phyloP scores from a whole-genome alignment of 192 early-diverging fungal genomes.

The Backusella psychrophila region DNA sequence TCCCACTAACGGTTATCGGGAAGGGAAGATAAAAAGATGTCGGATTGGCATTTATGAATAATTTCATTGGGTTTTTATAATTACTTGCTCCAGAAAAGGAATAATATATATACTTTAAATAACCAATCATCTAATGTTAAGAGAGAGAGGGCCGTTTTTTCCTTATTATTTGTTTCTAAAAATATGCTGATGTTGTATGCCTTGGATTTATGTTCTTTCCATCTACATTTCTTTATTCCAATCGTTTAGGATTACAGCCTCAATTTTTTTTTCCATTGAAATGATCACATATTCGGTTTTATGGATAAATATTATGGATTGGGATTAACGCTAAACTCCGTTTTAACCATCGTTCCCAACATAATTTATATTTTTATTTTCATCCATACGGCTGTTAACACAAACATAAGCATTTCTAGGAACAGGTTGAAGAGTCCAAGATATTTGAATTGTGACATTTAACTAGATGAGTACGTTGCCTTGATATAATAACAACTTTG shows the following conservation, averaged over 20 bases:
- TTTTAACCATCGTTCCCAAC: background rate
- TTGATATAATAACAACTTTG: background rate
- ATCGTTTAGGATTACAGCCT: background rate
- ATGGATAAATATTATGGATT: background rate
- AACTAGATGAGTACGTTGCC: background rate
- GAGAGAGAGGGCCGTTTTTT: background rate
- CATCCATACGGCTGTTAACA: background rate
- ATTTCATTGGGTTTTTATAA: background rate
- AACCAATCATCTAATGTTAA: background rate
- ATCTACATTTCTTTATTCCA: background rate
- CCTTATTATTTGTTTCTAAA: background rate
- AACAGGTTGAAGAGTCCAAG: background rate
- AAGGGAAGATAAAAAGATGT: background rate
- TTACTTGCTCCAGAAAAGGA: constrained; percentile 1
- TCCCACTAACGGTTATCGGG: background rate
- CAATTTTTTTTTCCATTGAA: background rate
- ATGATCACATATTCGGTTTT: background rate
- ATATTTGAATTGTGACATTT: background rate
- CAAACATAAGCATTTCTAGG: background rate
- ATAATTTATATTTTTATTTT: background rate
- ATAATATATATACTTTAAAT: background rate
- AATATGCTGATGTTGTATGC: background rate
- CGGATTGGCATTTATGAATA: background rate
- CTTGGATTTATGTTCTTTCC: background rate
- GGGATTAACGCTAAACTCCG: background rate